These are phyloP conservation scores for Plectosphaerella plurivora DNA, from an alignment of 2,329 filamentous ascomycete genomes.

Conservation along the genomic window DNA sequence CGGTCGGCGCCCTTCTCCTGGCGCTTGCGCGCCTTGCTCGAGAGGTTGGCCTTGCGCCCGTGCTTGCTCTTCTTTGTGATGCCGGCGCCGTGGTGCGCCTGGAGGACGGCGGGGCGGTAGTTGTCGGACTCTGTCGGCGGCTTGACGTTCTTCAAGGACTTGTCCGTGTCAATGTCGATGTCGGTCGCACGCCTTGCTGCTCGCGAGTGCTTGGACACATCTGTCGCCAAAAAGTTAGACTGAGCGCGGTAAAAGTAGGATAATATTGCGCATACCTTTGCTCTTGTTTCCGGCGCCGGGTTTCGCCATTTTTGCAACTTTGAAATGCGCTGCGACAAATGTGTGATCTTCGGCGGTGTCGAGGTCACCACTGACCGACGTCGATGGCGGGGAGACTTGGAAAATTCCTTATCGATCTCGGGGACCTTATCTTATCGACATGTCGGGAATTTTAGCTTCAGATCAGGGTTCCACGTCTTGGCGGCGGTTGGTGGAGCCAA, in stretches of 20 bases:
- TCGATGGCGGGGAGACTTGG: slow-evolving; percentile 1
- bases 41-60: slow-evolving; percentile 48
- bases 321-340: too few relatives aligned
- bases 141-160: slow-evolving; percentile 59
- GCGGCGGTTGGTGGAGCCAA: neutral
- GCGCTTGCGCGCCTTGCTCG: slow-evolving; percentile 49
- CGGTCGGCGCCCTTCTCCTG: slow-evolving; percentile 55
- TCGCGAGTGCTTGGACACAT: slow-evolving; percentile 65
- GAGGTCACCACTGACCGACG: neutral
- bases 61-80: slow-evolving; percentile 63
- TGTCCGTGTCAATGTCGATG: slow-evolving; percentile 66
- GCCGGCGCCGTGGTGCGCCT: slow-evolving; percentile 62
- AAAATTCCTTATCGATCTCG: slow-evolving; percentile 12
- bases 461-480: neutral
- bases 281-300: slow-evolving; percentile 20
- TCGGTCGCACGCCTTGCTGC: slow-evolving; percentile 69
- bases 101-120: slow-evolving; percentile 61
- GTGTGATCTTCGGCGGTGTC: too few relatives aligned
- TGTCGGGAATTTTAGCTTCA: neutral
- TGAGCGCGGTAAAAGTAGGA: neutral
- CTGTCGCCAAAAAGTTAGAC: slow-evolving; percentile 28
- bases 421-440: too few relatives aligned
- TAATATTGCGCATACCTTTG: slow-evolving; percentile 15
- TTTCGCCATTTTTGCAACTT: slow-evolving; percentile 11
- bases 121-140: slow-evolving; percentile 43